Evolutionary conservation across 805 yeast genomes (phyloP).

Genomic region (Wickerhamiella spandovensis): DNA sequence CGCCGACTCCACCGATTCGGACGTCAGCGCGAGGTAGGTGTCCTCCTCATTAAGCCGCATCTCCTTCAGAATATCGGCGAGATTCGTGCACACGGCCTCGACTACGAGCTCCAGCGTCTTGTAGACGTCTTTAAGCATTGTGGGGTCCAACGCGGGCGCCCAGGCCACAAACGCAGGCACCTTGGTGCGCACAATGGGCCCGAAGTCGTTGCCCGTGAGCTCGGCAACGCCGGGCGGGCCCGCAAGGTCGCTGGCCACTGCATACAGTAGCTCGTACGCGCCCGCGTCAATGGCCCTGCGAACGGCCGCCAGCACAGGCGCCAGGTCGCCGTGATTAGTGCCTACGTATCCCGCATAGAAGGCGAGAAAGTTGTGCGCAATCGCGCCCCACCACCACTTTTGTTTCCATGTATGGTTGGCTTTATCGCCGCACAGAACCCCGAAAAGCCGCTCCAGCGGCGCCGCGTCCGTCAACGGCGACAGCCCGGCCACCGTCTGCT

Average conservation of each 20-base stretch:
- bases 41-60: conserved; percentile 29
- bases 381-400: conserved; percentile 19
- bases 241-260: conserved; percentile 24
- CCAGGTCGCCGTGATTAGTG: background rate
- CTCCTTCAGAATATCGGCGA: conserved; percentile 29
- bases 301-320: conserved; percentile 15
- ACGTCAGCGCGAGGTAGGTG: conserved; percentile 18
- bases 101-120: conserved; percentile 18
- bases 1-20: background rate
- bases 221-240: conserved; percentile 1
- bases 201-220: conserved; percentile 16
- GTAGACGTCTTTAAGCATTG: conserved; percentile 9
- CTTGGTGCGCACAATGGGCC: conserved; percentile 18
- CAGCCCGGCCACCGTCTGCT: background rate
- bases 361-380: conserved; percentile 15
- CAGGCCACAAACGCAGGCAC: conserved; percentile 17
- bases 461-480: background rate
- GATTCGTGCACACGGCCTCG: conserved; percentile 21
- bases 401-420: conserved; percentile 16
- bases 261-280: conserved; percentile 27
- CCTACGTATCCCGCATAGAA: conserved; percentile 2
- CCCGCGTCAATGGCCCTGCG: conserved; percentile 24
- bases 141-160: conserved; percentile 7
- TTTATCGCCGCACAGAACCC: background rate
- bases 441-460: background rate